phyloP scores from a whole-genome alignment of 176 grass and related monocot species.

The Eremochloa ophiuroides region DNA sequence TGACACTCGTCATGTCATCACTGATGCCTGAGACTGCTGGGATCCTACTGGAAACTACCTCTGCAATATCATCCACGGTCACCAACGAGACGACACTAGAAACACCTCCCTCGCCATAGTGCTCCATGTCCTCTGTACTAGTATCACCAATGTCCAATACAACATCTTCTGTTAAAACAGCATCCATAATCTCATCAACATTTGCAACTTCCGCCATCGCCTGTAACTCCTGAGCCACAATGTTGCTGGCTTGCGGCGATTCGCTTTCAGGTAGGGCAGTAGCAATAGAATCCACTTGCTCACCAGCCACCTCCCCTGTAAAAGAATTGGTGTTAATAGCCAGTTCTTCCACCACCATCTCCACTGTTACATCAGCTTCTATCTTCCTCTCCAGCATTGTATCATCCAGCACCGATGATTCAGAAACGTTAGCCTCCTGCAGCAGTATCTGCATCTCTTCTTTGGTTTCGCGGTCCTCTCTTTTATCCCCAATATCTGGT shows the following conservation, averaged over 20 bases:
- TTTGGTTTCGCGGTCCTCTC: not conserved
- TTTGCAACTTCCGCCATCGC: not conserved
- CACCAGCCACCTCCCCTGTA: not conserved
- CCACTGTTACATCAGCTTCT: not conserved
- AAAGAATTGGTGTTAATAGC: not conserved
- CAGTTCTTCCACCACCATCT: not conserved
- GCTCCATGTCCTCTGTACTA: not conserved
- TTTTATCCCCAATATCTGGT: not conserved
- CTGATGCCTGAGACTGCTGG: not conserved
- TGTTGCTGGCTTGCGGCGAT: not conserved
- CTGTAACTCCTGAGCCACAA: not conserved
- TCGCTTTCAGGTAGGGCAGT: not conserved
- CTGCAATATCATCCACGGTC: not conserved
- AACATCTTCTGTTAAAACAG: not conserved
- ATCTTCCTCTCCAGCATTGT: not conserved
- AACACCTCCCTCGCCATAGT: not conserved
- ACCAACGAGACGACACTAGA: not conserved
- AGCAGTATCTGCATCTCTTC: not conserved
- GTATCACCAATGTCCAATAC: not conserved
- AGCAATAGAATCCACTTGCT: not conserved
- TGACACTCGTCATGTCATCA: not conserved
- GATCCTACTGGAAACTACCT: not conserved
- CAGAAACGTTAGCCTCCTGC: not conserved
- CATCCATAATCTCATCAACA: not conserved
- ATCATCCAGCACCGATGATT: not conserved